Conservation (phyloP, 2,329 filamentous ascomycete genomes). For the Monosporascus sp. region DNA sequence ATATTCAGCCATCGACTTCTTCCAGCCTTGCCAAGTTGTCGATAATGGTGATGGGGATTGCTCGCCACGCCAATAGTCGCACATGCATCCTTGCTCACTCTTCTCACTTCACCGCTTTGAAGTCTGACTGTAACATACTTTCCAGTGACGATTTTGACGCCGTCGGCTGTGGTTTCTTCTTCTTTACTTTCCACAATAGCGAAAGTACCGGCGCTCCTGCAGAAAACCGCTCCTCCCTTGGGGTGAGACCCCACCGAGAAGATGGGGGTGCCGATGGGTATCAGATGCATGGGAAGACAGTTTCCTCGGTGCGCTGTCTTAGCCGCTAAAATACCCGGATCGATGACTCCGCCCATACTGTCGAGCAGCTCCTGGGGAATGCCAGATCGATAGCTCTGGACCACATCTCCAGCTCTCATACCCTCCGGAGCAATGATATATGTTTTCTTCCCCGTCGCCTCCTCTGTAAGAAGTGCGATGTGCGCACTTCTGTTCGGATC, state of each 20-base stretch:
- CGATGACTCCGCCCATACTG: conserved; percentile 87
- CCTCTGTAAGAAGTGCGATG: conserved; percentile 77
- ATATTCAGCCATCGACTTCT: conserved; percentile 91
- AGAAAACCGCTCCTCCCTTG: conserved; percentile 78
- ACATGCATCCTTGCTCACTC: conserved; percentile 86
- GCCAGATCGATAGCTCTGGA: conserved; percentile 87
- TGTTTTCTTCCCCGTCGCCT: conserved; percentile 68
- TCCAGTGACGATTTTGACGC: conserved; percentile 58
- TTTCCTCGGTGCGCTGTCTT: conserved; percentile 94
- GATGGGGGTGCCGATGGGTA: conserved; percentile 87
- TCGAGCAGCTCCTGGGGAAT: conserved; percentile 82
- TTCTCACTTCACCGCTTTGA: conserved; percentile 88
- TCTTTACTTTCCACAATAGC: conserved; percentile 87
- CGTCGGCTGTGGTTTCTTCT: conserved; percentile 60
- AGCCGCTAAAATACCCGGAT: conserved; percentile 92
- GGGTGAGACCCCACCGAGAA: conserved; percentile 80
- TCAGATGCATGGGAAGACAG: conserved; percentile 91
- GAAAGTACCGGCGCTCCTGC: conserved; percentile 89
- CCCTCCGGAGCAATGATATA: conserved; percentile 97
- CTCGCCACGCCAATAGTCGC: conserved; percentile 92
- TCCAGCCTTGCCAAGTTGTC: conserved; percentile 90
- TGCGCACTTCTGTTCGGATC: conserved; percentile 91
- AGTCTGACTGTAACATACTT: conserved; percentile 79
- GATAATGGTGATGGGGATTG: conserved; percentile 87
- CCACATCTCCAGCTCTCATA: conserved; percentile 81